Conservation (phyloP, 768 basidiomycete genomes). For the Macrolepiota albuminosa region DNA sequence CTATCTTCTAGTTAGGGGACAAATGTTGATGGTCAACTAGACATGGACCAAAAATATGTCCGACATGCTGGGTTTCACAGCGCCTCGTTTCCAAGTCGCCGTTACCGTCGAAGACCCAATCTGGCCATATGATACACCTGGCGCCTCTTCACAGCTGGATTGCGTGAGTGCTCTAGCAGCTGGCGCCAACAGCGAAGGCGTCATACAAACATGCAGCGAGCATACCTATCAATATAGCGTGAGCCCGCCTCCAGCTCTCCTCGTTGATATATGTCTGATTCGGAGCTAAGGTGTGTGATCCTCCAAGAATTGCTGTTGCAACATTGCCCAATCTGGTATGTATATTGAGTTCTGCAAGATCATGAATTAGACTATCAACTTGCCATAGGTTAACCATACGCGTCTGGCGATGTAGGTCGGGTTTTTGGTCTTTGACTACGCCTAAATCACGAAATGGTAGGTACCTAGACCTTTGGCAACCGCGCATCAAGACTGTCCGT, state of each 20-base stretch:
- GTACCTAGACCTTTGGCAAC: conserved; percentile 53
- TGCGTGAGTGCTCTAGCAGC: conserved; percentile 46
- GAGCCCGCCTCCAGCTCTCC: conserved; percentile 11
- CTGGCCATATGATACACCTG: conserved; percentile 43
- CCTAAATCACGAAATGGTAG: conserved; percentile 19
- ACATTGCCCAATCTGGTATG: conserved; percentile 44
- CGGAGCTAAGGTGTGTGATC: conserved; percentile 32
- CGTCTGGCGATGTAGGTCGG: conserved; percentile 40
- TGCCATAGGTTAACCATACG: conserved; percentile 45
- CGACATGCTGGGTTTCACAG: conserved; percentile 27
- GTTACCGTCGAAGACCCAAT: conserved; percentile 47
- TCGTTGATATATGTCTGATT: not conserved
- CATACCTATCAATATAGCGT: conserved; percentile 53
- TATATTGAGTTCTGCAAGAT: not conserved
- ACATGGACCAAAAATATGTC: conserved; percentile 48
- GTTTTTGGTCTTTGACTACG: not conserved
- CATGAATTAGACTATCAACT: not conserved
- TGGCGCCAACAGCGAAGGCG: conserved; percentile 35
- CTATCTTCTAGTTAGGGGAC: not conserved
- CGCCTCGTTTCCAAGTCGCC: conserved; percentile 43
- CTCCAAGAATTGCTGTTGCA: conserved; percentile 37
- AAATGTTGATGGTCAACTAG: conserved; percentile 17
- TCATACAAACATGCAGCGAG: conserved; percentile 46
- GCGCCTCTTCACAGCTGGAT: conserved; percentile 38
- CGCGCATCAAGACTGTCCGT: conserved; percentile 42